Base-by-base conservation (phyloP, 2,329 filamentous ascomycete genomes). In the Apiospora marii region DNA sequence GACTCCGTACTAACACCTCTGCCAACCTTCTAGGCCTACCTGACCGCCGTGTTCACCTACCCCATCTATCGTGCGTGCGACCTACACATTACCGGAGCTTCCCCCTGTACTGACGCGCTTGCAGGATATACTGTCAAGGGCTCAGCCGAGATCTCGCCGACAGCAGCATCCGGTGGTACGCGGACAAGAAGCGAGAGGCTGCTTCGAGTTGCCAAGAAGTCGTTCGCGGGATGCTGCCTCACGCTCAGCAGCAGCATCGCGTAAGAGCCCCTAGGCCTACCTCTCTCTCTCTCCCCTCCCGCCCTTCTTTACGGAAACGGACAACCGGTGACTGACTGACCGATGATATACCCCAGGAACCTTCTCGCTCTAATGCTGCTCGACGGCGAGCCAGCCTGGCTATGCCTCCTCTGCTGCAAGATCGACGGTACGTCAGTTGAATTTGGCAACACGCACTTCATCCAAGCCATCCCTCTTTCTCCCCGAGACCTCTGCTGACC, bases 401-500 rank as follows among this genome's bases (percentile, higher is more conserved):
- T 68, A 14, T 68, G 67, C 5, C 67, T 68, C 4, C 67, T 68
- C 5, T 68, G 67, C 2, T 68, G 67, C 14, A 68, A 68, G 30
- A 48, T 48, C 1, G 67, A 68, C 67, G 46, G 67, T 68, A 48
- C 19, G 43, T 13, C 16, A 41, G 2, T 10, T 12, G n/a, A 34
- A 16, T 10, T 12, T 3, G 37, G 1, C 19, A 1, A 14, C 5
- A 30, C 27, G 27, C 27, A 30, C 27, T 46, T 14, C 4, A 3
- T 46, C 44, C 4, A 3, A 43, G 3, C 41, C 4, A 46, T 46
- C 44, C 27, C 27, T 30, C 27, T 30, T 30, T 30, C 27, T 30
- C 27, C 27, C 27, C 27, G 27, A 30, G 4, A 30, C 2, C 27
- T 4, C 27, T 2, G 27, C 27, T 30, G 27, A 30, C 27, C 27